These are phyloP conservation scores for Lolium multiflorum DNA, from an alignment of 176 grass and related monocot species.

Conservation along the genomic window DNA sequence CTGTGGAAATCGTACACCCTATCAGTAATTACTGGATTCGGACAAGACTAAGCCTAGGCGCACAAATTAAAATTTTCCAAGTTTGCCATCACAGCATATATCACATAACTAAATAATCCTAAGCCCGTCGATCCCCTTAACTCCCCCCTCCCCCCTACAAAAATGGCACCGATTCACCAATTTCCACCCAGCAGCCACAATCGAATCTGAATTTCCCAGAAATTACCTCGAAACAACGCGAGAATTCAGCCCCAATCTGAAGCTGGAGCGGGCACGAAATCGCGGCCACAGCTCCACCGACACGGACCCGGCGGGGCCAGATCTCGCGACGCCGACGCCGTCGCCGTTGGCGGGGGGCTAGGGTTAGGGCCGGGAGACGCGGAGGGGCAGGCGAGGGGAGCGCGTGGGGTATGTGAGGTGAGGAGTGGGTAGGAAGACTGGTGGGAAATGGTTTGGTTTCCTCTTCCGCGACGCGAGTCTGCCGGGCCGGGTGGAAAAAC, in stretches of 20 bases:
- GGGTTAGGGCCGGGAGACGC: slow-evolving; percentile 8
- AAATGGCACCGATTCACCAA: neutral
- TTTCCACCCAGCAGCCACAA: no score
- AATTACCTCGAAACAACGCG: slow-evolving; percentile 28
- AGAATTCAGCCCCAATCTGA: neutral
- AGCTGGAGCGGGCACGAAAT: neutral
- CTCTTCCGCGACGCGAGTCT: neutral
- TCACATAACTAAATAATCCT: neutral
- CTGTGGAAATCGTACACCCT: neutral
- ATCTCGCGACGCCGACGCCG: neutral
- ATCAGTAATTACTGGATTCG: neutral
- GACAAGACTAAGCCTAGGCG: neutral
- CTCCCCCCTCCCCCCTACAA: no score
- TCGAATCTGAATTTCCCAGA: neutral
- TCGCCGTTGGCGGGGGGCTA: slow-evolving; percentile 1
- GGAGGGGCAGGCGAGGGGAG: neutral
- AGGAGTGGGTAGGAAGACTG: slow-evolving; percentile 26
- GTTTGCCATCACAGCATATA: neutral
- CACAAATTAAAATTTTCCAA: neutral
- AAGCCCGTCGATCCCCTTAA: neutral
- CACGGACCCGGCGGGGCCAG: neutral
- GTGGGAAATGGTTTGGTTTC: slow-evolving; percentile 18
- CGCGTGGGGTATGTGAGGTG: neutral
- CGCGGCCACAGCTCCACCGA: neutral
- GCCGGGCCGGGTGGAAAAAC: neutral